Base-by-base conservation (phyloP, 2,329 filamentous ascomycete species). In the Scortechinia acanthostroma region DNA sequence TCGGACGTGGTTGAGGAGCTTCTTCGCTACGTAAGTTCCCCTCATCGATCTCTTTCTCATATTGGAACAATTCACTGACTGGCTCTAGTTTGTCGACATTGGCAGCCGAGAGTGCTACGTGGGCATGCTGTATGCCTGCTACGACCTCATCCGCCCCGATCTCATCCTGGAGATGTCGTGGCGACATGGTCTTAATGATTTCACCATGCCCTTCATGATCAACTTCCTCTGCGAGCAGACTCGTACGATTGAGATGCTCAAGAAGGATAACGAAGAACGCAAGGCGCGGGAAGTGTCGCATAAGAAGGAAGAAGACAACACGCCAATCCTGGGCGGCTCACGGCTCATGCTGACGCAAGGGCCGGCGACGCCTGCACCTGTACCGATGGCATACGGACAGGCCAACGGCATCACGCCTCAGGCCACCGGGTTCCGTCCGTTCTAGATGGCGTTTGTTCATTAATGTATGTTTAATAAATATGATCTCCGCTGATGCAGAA, bases 151-250 rank as follows among this genome's bases (percentile, higher is more conserved):
- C 55, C 88, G 89, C 16, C 86, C 94, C 3, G 90, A 97, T 59
- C 74, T 94, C 44, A 86, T 98, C 48, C 80, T 98, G 65, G 93
- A 98, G 71, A 79, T 98, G 47, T 97, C 93, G 48, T 98, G 93
- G 93, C 91, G 93, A 55, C 77, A 95, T 61, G 89, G 90, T 48
- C 84, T 98, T 30, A 82, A 84, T 57, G 93, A 98, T 71, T 98
- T 95, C 70, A 95, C 91, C 42, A 98, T 98, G 94, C 93, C 93
- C 16, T 98, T 95, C 75, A 94, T 98, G 89, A 97, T 98, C 78
- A 98, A 97, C 72, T 86, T 94, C 72, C 75, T 98, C 51, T 81
- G 84, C 54, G 90, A 95, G 66, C 91, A 97, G 69, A 90, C 88
- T 30, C 82, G 86, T 53, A 85, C 94, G 46, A 85, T 98, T 53